Conservation (phyloP, 352 stramenopile species). For the Blastocystis sp. region DNA sequence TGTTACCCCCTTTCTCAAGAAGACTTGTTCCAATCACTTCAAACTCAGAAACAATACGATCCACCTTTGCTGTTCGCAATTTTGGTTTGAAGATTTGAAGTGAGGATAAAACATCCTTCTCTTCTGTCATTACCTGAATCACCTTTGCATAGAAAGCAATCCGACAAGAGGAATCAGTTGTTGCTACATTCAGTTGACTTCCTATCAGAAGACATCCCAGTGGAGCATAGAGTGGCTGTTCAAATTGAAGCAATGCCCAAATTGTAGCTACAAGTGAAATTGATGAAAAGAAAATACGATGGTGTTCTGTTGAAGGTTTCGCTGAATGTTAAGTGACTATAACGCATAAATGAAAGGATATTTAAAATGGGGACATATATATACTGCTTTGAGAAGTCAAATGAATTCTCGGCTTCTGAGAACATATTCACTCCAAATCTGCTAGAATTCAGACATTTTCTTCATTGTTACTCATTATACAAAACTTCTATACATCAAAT, state of each 20-base stretch:
- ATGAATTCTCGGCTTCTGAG: constrained; percentile 70
- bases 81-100: constrained; percentile 77
- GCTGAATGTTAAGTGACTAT: constrained; percentile 6
- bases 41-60: constrained; percentile 65
- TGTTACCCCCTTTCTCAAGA: constrained; percentile 78
- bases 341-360: not conserved
- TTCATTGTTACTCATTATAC: constrained; percentile 74
- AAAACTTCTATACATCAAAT: not conserved
- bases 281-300: not conserved
- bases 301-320: not conserved
- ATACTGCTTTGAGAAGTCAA: constrained; percentile 72
- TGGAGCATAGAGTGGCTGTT: constrained; percentile 75
- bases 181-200: constrained; percentile 77
- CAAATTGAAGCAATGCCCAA: constrained; percentile 78
- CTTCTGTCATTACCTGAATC: constrained; percentile 32
- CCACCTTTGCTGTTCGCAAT: constrained; percentile 74
- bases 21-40: constrained; percentile 77
- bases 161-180: constrained; percentile 75
- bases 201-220: constrained; percentile 75
- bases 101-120: constrained; percentile 69
- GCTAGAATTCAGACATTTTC: not conserved
- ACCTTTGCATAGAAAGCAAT: constrained; percentile 77
- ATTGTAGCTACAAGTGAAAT: not conserved
- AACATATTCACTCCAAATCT: constrained; percentile 67
- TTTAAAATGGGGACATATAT: constrained; percentile 72